Evolutionary conservation across 352 stramenopile genomes (phyloP), one percentile per base, ranked within the genome.

Genomic region (Globisporangium irregulare): DNA sequence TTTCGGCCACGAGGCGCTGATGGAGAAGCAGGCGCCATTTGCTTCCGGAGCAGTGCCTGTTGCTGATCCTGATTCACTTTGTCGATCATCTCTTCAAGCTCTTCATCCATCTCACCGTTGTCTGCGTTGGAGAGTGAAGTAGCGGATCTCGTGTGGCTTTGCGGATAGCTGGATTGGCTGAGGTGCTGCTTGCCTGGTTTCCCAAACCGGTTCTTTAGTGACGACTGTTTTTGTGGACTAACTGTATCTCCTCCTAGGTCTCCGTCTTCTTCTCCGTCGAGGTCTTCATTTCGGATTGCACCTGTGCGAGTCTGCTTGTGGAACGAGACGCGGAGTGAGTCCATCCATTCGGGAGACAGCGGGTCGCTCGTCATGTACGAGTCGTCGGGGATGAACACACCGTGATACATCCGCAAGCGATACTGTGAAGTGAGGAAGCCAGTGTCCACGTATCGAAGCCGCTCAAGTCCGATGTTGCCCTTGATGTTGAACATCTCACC

Each of bases 401-500:
- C 85, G 25, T 90, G 89, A 66, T 83, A 91, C 25, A 76, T 67
- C 6, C 84, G 81, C 32, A 95, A 50, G 14, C 78, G 82, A 70
- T 91, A 79, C 29, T 89, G 82, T 1, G 84, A 73, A 3, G 71
- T 87, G 14, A 95, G 69, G 15, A 91, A 59, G 62, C 90, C 89
- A 8, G 85, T 80, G 34, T 92, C 82, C 15, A 95, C 75, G 41
- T 91, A 91, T 18, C 87, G 84, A 27, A 95, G 67, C 1, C 87
- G 77, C 50, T 95, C 85, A 46, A 95, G 70, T 0, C 85, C 87
- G 24, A 95, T 86, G 54, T 93, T 93, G 2, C 85, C 87, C 66
- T 93, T 95, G 67, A 93, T 81, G 56, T 95, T 93, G 63, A 93
- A 89, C 71, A 92, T 81, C 60, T 95, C 87, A 7, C 85, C 85